Evolutionary conservation across 202 grass and related monocot species (phyloP), one percentile per base, ranked within the genome.

Genomic region (Schoenoplectus triqueter): DNA sequence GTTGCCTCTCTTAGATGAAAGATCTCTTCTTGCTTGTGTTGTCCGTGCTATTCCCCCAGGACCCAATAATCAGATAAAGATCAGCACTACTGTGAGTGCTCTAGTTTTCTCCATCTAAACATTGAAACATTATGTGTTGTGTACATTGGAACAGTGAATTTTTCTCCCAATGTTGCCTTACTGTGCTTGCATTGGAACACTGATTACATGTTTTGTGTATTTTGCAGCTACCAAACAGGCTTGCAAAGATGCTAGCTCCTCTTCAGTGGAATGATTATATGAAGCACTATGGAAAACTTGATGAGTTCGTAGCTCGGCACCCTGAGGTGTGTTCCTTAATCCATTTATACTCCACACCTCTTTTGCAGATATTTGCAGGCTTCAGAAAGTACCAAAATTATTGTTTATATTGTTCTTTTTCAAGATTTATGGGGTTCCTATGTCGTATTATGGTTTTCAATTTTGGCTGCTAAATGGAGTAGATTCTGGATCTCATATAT

Each of bases 211-310:
- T 68, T 39, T 11, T 45, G 6, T 63, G 2, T 69, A 55, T 47
- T 13, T 13, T 69, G 69, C 93, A 99, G 96, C 80, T 99, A 49
- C 93, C 93, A 83, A 99, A 95, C 88, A 94, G 96, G 90, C 96
- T 99, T 87, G 93, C 86, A 2, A 99, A 95, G 93, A 91, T 99
- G 90, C 82, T 99, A 86, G 90, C 93, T 69, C 96, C 96, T 90
- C 96, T 99, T 86, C 92, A 95, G 80, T 99, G 96, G 96, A 92
- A 95, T 80, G 96, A 99, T 78, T 99, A 99, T 74, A 95, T 93
- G 88, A 94, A 94, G 70, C 84, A 94, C 48, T 95, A 94, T 64
- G 96, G 96, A 75, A 99, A 91, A 86, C 90, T 99, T 70, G 96
- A 99, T 51, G 91, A 99, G 89, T 99, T 31, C 31, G 31, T 31